These are phyloP conservation scores for Beta lomatogona DNA, from an alignment of 179 eudicot species.

Conservation along the genomic window DNA sequence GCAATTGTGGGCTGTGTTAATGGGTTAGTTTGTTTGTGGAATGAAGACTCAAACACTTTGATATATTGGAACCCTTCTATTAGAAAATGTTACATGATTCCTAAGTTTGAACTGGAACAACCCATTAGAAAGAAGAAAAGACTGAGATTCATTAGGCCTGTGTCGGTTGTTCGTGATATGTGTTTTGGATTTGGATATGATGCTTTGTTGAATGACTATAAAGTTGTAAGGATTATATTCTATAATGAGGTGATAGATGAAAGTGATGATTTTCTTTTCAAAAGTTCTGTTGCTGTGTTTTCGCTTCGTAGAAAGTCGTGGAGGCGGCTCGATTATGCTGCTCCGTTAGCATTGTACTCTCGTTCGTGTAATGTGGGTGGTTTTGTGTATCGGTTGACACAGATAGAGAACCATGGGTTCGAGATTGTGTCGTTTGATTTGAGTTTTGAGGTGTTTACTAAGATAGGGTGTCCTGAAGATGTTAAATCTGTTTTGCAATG, in stretches of 20 bases:
- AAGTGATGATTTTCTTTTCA: background rate
- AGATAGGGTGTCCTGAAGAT: slow-evolving; percentile 1
- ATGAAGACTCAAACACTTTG: background rate
- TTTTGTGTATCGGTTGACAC: background rate
- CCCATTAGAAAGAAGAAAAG: background rate
- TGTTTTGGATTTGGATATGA: slow-evolving; percentile 26
- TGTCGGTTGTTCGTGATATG: background rate
- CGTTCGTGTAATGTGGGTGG: slow-evolving; percentile 12
- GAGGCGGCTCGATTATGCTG: background rate
- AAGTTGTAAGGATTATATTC: background rate
- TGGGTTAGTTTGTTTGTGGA: slow-evolving; percentile 8
- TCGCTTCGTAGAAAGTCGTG: background rate
- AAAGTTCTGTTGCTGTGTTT: background rate
- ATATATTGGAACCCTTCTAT: slow-evolving; percentile 5
- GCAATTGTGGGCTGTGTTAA: background rate
- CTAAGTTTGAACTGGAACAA: background rate
- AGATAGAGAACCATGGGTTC: background rate
- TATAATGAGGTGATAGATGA: too few species aligned
- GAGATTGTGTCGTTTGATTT: slow-evolving; percentile 16
- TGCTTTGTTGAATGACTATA: slow-evolving; percentile 14
- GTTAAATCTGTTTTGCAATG: background rate
- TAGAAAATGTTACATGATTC: slow-evolving; percentile 11
- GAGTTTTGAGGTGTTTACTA: slow-evolving; percentile 1
- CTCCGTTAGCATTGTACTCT: background rate
- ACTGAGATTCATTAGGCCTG: background rate